Evolutionary conservation across 805 yeast species (phyloP), one percentile per base, ranked within the genome.

Genomic region (Candida andamanensis): DNA sequence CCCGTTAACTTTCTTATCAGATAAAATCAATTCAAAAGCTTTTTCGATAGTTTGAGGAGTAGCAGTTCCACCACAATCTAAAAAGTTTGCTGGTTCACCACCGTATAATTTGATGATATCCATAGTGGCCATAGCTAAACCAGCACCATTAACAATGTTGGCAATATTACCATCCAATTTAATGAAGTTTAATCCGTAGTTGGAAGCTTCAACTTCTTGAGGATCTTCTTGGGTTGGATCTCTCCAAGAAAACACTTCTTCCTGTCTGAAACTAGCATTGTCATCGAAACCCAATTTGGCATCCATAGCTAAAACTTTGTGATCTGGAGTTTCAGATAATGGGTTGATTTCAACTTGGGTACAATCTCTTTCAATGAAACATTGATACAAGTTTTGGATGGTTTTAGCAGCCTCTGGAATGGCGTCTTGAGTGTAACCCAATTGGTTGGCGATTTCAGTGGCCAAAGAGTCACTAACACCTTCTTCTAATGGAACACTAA

Each of bases 21-120:
- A 75, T 57, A 94, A 71, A 54, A 92, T 90, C 63, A 92, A 77
- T 67, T 80, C 82, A 72, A 92, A 90, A 36, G 97, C 99, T 67
- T 83, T 83, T 72, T 89, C 94, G 58, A 92, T 92, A 54, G 98
- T 90, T 67, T 85, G 84, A 47, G 97, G 97, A 43, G 97, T 92
- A 51, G 99, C 98, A 64, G 96, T 95, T 73, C 99, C 99, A 74
- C 99, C 99, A 67, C 96, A 92, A 73, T 92, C 99, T 61, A 92
- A 78, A 78, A 92, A 92, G 76, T 92, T 92, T 46, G 98, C 99
- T 53, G 99, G 99, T 49, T 78, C 84, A 63, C 99, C 99, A 55
- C 97, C 97, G 71, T 87, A 85, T 53, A 92, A 78, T 72, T 92
- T 87, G 72, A 92, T 86, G 61, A 94, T 94, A 67, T 92, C 99